Base-by-base conservation (phyloP, 73 alveolate genomes). In the Symbiodinium natans region DNA sequence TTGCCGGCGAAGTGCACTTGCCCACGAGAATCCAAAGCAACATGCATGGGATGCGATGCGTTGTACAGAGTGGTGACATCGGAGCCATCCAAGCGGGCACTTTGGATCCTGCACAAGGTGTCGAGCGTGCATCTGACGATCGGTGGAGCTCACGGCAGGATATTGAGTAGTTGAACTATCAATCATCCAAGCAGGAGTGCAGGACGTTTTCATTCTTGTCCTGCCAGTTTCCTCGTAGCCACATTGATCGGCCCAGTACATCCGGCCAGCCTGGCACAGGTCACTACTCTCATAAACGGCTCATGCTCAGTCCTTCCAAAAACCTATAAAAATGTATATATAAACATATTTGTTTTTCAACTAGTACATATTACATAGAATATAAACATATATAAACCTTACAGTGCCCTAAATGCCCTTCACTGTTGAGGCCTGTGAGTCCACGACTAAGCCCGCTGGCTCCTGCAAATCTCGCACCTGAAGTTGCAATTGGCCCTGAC, bases 241-340 rank as follows among this genome's bases (percentile, higher is more conserved):
- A 31, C 71, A 11, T 33, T 90, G 97, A 71, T 90, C 97, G 56
- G 77, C 77, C 97, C 97, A 90, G 38, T 71, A 90, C 75, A 90
- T 41, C 17, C 88, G 75, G 6, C 97, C 82, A 1, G 87, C 97
- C 97, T 90, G 68, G 54, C 42, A 8, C 39, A 29, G 77, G 40
- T n/a, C n/a, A n/a, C n/a, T n/a, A n/a, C n/a, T n/a, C n/a, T n/a
- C n/a, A n/a, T n/a, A n/a, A n/a, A n/a, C n/a, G n/a, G n/a, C n/a
- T n/a, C n/a, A n/a, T n/a, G n/a, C n/a, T n/a, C n/a, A n/a, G n/a
- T n/a, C n/a, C n/a, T n/a, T n/a, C n/a, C n/a, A n/a, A n/a, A n/a
- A n/a, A n/a, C n/a, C n/a, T n/a, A n/a, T n/a, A n/a, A n/a, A n/a
- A n/a, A n/a, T n/a, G n/a, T n/a, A n/a, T n/a, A n/a, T n/a, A n/a